Percentiles rank a stretch among this genome's conserved stretches.
Conservation (phyloP, 2,329 filamentous ascomycete genomes). For the Dactylonectria macrodidyma region DNA sequence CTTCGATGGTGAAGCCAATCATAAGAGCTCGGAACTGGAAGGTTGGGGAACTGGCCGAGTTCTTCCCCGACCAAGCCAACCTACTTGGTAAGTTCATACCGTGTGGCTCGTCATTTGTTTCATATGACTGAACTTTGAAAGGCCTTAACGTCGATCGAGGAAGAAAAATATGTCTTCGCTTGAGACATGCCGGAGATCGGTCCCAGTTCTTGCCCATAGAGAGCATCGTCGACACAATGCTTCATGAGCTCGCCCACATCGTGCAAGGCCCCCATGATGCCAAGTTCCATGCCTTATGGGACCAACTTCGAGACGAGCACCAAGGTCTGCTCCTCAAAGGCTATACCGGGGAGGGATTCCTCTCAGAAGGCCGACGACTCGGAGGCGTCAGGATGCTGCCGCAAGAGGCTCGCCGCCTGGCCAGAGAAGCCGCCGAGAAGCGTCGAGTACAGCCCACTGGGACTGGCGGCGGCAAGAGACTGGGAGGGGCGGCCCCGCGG, state of each 20-base stretch:
- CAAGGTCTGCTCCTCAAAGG: slow-evolving; percentile 83
- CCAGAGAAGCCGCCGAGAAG: slow-evolving; percentile 82
- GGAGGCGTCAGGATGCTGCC: slow-evolving; percentile 77
- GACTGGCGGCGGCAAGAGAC: slow-evolving; percentile 78
- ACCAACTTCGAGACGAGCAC: slow-evolving; percentile 90
- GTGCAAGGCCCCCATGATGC: slow-evolving; percentile 86
- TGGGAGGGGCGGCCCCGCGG: slow-evolving; percentile 73
- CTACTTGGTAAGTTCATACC: slow-evolving; percentile 72
- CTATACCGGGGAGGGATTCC: slow-evolving; percentile 91
- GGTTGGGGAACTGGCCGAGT: slow-evolving; percentile 85
- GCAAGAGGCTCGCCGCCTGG: slow-evolving; percentile 81
- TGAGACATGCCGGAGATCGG: slow-evolving; percentile 82
- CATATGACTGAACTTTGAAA: slow-evolving; percentile 45
- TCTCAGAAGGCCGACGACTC: slow-evolving; percentile 81
- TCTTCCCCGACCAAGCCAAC: slow-evolving; percentile 82
- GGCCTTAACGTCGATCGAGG: slow-evolving; percentile 85
- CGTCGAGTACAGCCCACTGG: slow-evolving; percentile 70
- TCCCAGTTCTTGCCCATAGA: slow-evolving; percentile 86
- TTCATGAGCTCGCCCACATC: slow-evolving; percentile 95
- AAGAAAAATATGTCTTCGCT: slow-evolving; percentile 84
- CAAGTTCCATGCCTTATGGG: slow-evolving; percentile 89
- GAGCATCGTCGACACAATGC: slow-evolving; percentile 88
- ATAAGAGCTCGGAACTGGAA: slow-evolving; percentile 91
- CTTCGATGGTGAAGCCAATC: slow-evolving; percentile 92
- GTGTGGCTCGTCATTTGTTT: background rate